Evolutionary conservation across 768 basidiomycete genomes (phyloP), one percentile per base, ranked within the genome.

Genomic region (Phylloporus rhodoxanthus): DNA sequence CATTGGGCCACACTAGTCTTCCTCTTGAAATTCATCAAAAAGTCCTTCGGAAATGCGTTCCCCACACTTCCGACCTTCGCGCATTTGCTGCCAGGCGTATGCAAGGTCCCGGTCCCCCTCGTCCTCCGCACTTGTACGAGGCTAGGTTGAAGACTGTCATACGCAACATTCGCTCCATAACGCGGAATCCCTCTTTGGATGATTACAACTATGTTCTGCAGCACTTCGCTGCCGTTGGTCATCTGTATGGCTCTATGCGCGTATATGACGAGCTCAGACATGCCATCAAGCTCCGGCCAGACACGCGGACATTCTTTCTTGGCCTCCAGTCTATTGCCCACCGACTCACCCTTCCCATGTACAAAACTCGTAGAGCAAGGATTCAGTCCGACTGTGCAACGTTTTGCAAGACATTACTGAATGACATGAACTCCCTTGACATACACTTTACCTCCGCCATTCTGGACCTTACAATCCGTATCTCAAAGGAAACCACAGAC

Each of bases 131-230:
- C 56, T 43, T 75, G 9, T 79, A 87, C 58, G 88, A 90, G 66
- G 66, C 70, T 15, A 81, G 88, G 26, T 77, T 88, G 57, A 79
- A 80, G 63, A 67, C 74, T 17, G 70, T 92, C 61, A 77, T 92
- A 51, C 74, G 74, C 45, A 86, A 87, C 63, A 89, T 91, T 20
- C 80, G 80, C 46, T 70, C 72, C 33, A 59, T 76, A 11, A 60
- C 48, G 62, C 65, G 38, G 74, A 78, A 19, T 49, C 76, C 67
- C 11, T 58, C 61, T 11, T 50, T 84, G 45, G 78, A 81, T 2
- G 90, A 91, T 64, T 91, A 85, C 64, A 76, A 90, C 62, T 83
- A 82, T 59, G 69, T 92, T 51, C 64, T 92, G 44, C 75, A 78
- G 53, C 85, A 88, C 52, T 88, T 88, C 52, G 84, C 87, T 29